phyloP scores from a whole-genome alignment of 345 rosid species.

The Brassica carinata region DNA sequence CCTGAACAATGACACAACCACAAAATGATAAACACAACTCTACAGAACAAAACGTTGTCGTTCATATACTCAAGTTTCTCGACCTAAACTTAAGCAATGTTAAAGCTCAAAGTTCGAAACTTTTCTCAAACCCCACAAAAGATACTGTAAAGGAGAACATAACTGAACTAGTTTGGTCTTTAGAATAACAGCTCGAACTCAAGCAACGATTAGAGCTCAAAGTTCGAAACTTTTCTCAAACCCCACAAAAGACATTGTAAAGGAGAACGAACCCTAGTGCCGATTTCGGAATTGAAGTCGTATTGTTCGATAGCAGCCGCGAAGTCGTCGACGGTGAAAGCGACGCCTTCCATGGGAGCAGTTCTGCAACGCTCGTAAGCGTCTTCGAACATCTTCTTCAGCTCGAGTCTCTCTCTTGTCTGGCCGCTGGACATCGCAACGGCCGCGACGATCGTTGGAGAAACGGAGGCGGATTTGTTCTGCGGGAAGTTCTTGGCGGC shows the following conservation, averaged over 20 bases:
- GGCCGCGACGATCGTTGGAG: constrained; percentile 54
- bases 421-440: constrained; percentile 71
- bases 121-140: background rate
- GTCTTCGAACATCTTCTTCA: constrained; percentile 79
- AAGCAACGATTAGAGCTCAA: background rate
- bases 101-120: background rate
- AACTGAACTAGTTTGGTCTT: background rate
- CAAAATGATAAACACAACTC: background rate
- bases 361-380: constrained; percentile 92
- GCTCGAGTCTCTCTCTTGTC: constrained; percentile 70
- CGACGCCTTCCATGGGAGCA: constrained; percentile 78
- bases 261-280: constrained; percentile 61
- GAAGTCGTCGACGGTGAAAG: constrained; percentile 74
- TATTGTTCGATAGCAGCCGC: constrained; percentile 66
- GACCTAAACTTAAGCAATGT: background rate
- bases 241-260: background rate
- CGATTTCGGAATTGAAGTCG: constrained; percentile 83
- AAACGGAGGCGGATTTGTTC: constrained; percentile 33
- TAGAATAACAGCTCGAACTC: background rate
- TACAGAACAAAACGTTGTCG: background rate
- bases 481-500: constrained; percentile 36
- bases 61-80: background rate
- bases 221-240: background rate
- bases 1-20: constrained; percentile 48
- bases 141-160: background rate